These are phyloP conservation scores for Bidens hawaiensis DNA, from an alignment of 140 eudicot genomes.

Conservation along the genomic window DNA sequence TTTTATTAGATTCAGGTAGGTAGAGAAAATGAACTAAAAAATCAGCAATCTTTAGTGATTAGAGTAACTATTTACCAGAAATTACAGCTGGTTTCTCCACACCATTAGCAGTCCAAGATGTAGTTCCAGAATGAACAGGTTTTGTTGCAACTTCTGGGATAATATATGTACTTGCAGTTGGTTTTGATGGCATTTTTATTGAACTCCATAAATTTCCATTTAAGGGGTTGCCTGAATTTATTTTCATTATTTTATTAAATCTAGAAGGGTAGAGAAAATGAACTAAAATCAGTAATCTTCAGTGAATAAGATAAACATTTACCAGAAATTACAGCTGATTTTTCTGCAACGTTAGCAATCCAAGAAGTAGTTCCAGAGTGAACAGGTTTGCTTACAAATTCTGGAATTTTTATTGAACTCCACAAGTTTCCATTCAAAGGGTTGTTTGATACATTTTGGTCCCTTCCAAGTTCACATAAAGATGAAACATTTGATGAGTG, in stretches of 20 bases:
- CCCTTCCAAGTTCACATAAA: conserved; percentile 25
- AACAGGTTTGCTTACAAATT: conserved; percentile 14
- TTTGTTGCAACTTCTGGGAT: conserved; percentile 23
- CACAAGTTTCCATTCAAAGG: conserved; percentile 6
- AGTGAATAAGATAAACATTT: conserved; percentile 10
- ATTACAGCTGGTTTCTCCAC: conserved; percentile 24
- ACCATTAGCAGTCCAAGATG: conserved; percentile 18
- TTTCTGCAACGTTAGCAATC: conserved; percentile 19
- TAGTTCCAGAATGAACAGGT: conserved; percentile 20
- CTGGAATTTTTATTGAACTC: conserved; percentile 26
- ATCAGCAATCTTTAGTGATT: conserved; percentile 7
- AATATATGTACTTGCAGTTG: conserved; percentile 17
- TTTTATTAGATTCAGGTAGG: conserved; percentile 14
- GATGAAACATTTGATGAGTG: conserved; percentile 22
- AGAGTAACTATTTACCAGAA: conserved; percentile 27
- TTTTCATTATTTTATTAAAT: not conserved
- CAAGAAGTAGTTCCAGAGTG: conserved; percentile 23
- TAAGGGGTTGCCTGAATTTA: conserved; percentile 1
- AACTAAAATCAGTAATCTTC: not conserved
- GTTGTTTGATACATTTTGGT: conserved; percentile 14
- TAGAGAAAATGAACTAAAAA: conserved; percentile 2
- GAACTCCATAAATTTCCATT: conserved; percentile 17
- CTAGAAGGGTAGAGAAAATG: not conserved
- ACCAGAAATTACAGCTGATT: conserved; percentile 33
- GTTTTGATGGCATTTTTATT: conserved; percentile 24